phyloP scores from a whole-genome alignment of 1,139 yeast genomes.

The Nakaseomyces nivariensis region DNA sequence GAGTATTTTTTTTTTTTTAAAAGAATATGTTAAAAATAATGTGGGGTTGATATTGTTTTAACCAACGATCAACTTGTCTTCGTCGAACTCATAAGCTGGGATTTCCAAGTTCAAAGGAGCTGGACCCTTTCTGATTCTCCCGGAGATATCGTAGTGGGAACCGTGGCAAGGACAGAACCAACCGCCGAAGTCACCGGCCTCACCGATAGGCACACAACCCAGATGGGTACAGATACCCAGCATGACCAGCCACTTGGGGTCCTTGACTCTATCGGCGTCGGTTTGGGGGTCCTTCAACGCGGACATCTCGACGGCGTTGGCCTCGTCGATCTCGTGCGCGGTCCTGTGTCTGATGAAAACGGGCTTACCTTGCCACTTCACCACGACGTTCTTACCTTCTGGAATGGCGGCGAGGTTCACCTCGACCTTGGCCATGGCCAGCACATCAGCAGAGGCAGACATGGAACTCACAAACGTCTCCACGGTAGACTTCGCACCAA shows the following conservation, averaged over 20 bases:
- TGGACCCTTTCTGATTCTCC: constrained; percentile 99
- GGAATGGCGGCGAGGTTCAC: constrained; percentile 92
- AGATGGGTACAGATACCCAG: constrained; percentile 99
- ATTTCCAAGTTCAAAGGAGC: constrained; percentile 98
- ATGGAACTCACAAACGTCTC: constrained; percentile 87
- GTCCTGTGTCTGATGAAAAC: constrained; percentile 99
- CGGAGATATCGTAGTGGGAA: constrained; percentile 98
- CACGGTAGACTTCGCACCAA: constrained; percentile 96
- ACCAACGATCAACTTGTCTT: constrained; percentile 73
- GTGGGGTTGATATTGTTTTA: constrained; percentile 16
- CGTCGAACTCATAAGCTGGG: constrained; percentile 83
- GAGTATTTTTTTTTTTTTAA: no score
- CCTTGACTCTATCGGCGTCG: constrained; percentile 88
- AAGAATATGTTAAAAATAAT: no score
- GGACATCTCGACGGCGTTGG: constrained; percentile 66
- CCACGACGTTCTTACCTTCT: constrained; percentile 94
- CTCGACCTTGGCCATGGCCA: constrained; percentile 99
- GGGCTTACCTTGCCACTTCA: constrained; percentile 99
- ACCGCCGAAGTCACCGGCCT: constrained; percentile 99
- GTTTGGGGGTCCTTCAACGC: constrained; percentile 87
- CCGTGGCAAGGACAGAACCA: constrained; percentile 99
- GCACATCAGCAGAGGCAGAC: constrained; percentile 98
- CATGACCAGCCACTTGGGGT: constrained; percentile 98
- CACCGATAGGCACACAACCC: constrained; percentile 99
- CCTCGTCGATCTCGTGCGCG: constrained; percentile 84